A percentile compares a stretch with the other conserved stretches of the same genome.
Evolutionary conservation across 106 monocot genomes (phyloP).

Genomic region (Platanthera guangdongensis): DNA sequence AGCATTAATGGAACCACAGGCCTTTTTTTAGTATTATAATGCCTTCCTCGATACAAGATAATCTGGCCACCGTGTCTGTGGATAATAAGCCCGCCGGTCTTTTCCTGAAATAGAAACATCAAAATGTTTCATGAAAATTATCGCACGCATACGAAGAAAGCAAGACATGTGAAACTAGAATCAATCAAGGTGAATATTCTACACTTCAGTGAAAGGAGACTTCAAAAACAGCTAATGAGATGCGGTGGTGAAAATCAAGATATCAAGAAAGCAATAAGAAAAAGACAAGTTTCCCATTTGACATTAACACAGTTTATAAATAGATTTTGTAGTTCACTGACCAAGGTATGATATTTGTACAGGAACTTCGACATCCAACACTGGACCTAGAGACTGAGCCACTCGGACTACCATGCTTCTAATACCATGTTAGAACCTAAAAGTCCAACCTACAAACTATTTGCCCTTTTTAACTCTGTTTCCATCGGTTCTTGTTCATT

Average conservation of each 20-base stretch:
- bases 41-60: conserved; percentile 82
- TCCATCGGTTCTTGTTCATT: too few relatives aligned
- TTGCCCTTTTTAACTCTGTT: too few relatives aligned
- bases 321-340: too few relatives aligned
- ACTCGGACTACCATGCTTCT: too few relatives aligned
- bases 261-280: not conserved
- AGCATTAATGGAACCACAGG: conserved; percentile 90
- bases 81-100: conserved; percentile 79
- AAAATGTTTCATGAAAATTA: conserved; percentile 7
- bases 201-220: not conserved
- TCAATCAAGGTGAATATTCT: not conserved
- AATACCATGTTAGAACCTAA: too few relatives aligned
- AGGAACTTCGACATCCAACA: too few relatives aligned
- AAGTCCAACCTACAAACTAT: too few relatives aligned
- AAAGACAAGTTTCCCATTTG: too few relatives aligned
- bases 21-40: conserved; percentile 82
- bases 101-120: conserved; percentile 56
- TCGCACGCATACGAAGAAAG: not conserved
- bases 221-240: not conserved
- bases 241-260: not conserved
- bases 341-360: too few relatives aligned
- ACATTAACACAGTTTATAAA: too few relatives aligned
- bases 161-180: not conserved
- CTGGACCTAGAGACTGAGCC: too few relatives aligned
- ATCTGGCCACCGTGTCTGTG: conserved; percentile 76